Evolutionary conservation across 1,284 basidiomycete genomes (phyloP).

Genomic region (Apiotrichum porosum): DNA sequence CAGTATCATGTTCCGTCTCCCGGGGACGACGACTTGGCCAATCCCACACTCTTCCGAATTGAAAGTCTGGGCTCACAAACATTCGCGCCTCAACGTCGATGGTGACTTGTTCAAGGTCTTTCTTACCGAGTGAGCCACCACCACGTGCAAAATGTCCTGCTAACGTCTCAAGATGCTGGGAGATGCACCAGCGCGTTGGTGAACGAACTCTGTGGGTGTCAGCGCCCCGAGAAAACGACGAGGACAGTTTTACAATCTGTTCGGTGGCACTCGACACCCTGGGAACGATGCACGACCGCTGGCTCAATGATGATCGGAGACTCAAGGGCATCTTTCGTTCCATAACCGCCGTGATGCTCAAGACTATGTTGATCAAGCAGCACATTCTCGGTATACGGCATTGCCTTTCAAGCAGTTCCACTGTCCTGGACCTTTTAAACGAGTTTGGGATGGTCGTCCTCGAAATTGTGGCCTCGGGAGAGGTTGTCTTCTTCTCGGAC

Average conservation of each 20-base stretch:
- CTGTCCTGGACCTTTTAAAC: neutral
- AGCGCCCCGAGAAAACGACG: no score
- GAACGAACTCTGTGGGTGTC: neutral
- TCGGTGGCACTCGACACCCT: neutral
- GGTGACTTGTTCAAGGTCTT: slow-evolving; percentile 5
- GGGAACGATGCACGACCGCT: neutral
- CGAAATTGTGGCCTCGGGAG: neutral
- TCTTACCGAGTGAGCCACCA: neutral
- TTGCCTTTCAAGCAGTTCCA: no score
- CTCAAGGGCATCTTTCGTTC: neutral
- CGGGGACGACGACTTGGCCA: neutral
- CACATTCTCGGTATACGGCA: neutral
- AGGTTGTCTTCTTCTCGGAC: slow-evolving; percentile 2
- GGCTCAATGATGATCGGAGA: neutral
- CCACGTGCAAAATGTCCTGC: no score
- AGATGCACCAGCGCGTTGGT: neutral
- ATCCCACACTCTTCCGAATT: neutral
- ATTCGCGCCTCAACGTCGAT: neutral
- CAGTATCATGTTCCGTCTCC: slow-evolving; percentile 1
- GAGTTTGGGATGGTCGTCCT: neutral
- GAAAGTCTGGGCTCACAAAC: neutral
- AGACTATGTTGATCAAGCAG: neutral
- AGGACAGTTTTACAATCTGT: no score
- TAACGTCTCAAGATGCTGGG: slow-evolving; percentile 1
- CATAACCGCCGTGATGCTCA: neutral